phyloP scores from a whole-genome alignment of 1,284 basidiomycete genomes.

The Ustilago nuda region DNA sequence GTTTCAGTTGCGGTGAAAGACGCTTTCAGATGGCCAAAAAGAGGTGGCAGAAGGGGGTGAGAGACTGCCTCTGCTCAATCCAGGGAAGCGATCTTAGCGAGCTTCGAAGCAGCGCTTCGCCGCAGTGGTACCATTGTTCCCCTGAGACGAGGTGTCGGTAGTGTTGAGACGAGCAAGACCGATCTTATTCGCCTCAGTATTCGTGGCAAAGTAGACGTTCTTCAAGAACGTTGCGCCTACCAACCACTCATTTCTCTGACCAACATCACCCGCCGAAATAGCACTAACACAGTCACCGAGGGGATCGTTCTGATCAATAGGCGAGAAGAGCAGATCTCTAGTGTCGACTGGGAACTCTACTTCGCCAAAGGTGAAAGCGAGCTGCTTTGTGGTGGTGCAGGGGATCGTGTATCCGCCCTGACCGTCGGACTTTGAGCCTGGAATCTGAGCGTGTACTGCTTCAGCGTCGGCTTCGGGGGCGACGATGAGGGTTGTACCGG shows the following conservation, averaged over 20 bases:
- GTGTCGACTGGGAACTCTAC: constrained; percentile 72
- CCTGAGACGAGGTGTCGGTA: constrained; percentile 15
- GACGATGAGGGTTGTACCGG: constrained; percentile 70
- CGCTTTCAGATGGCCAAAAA: background rate
- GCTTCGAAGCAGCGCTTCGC: background rate
- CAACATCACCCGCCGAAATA: constrained; percentile 75
- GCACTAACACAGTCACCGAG: constrained; percentile 80
- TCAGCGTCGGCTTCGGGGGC: constrained; percentile 72
- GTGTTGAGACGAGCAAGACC: constrained; percentile 74
- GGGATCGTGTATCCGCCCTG: constrained; percentile 78
- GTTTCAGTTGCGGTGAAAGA: background rate
- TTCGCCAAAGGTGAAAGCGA: constrained; percentile 79
- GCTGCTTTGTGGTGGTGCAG: constrained; percentile 76
- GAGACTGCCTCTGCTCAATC: background rate
- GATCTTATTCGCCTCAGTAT: constrained; percentile 77
- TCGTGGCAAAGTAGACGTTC: constrained; percentile 75
- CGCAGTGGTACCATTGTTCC: background rate
- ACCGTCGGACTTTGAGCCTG: constrained; percentile 73
- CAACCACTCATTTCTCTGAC: constrained; percentile 78
- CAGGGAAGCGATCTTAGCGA: background rate
- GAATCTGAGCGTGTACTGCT: constrained; percentile 75
- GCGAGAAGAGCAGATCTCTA: constrained; percentile 78
- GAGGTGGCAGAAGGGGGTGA: background rate
- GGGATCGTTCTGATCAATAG: constrained; percentile 76
- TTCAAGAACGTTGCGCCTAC: constrained; percentile 70